Evolutionary conservation across 441 rosid species (phyloP).

Genomic region (Adansonia grandidieri): DNA sequence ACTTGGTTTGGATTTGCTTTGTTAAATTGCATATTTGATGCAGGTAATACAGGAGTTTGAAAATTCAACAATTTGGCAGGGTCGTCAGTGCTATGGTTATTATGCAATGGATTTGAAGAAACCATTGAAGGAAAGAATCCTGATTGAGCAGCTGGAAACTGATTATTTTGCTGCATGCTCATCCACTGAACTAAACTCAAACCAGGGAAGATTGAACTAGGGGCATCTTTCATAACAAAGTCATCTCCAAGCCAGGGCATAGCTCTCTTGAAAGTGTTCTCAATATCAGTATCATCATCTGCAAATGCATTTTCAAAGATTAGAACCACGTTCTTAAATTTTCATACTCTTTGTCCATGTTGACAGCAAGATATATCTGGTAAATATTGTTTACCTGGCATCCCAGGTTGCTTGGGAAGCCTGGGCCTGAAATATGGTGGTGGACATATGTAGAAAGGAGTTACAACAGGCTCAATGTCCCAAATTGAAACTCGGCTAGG

Average conservation of each 20-base stretch:
- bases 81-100: slow-evolving; percentile 64
- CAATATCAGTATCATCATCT: slow-evolving; percentile 87
- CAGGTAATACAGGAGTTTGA: slow-evolving; percentile 66
- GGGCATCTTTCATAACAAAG: slow-evolving; percentile 76
- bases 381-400: slow-evolving; percentile 58
- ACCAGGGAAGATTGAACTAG: slow-evolving; percentile 79
- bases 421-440: slow-evolving; percentile 94
- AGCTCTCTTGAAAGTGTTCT: slow-evolving; percentile 83
- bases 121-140: slow-evolving; percentile 72
- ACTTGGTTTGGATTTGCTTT: slow-evolving; percentile 59
- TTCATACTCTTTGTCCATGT: not conserved
- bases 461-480: slow-evolving; percentile 87
- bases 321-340: slow-evolving; percentile 8
- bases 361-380: not conserved
- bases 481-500: slow-evolving; percentile 88
- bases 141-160: slow-evolving; percentile 67
- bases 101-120: slow-evolving; percentile 58
- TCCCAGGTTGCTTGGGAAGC: slow-evolving; percentile 84
- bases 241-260: slow-evolving; percentile 97
- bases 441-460: slow-evolving; percentile 93
- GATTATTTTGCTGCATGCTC: slow-evolving; percentile 94
- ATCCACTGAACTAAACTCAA: slow-evolving; percentile 97
- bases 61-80: slow-evolving; percentile 85
- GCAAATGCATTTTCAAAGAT: slow-evolving; percentile 32
- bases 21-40: slow-evolving; percentile 69